These are phyloP conservation scores for Heterobasidion occidentale DNA, from an alignment of 1,284 basidiomycete genomes.

Conservation along the genomic window DNA sequence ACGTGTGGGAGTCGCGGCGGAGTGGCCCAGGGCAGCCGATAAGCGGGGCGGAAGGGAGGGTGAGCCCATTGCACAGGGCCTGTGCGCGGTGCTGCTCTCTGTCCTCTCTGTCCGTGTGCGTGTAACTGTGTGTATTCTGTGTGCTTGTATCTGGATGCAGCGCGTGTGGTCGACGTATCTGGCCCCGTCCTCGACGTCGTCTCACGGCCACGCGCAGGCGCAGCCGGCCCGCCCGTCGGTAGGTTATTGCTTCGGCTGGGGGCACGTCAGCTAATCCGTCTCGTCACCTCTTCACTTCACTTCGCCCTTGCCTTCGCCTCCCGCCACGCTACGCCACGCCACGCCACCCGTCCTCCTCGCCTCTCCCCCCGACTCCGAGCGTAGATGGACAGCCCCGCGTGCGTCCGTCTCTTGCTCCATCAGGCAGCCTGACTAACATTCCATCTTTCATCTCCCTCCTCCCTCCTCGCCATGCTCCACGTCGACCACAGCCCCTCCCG, in stretches of 20 bases:
- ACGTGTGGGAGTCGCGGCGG: neutral
- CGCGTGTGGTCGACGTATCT: constrained; percentile 45
- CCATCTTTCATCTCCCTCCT: neutral
- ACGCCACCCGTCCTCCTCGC: neutral
- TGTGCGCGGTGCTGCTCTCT: too few relatives aligned
- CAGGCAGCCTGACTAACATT: neutral
- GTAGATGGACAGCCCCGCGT: constrained; percentile 22
- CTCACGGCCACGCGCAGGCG: constrained; percentile 1
- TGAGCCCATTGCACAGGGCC: too few relatives aligned
- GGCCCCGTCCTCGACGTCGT: constrained; percentile 3
- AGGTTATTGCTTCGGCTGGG: constrained; percentile 10
- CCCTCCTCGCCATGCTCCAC: neutral
- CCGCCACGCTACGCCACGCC: too few relatives aligned
- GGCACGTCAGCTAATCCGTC: too few relatives aligned
- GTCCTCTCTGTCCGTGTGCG: too few relatives aligned
- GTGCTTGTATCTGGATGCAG: constrained; percentile 26
- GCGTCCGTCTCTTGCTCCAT: constrained; percentile 8
- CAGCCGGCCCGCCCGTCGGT: constrained; percentile 15
- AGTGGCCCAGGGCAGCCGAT: neutral
- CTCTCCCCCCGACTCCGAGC: constrained; percentile 6
- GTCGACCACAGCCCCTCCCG: constrained; percentile 19
- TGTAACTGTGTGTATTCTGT: too few relatives aligned
- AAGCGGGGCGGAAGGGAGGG: neutral
- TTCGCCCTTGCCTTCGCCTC: too few relatives aligned
- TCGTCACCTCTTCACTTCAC: too few relatives aligned